Evolutionary conservation across 2,329 filamentous ascomycete genomes (phyloP), one percentile per base, ranked within the genome.

Genomic region (Claviceps maximensis): DNA sequence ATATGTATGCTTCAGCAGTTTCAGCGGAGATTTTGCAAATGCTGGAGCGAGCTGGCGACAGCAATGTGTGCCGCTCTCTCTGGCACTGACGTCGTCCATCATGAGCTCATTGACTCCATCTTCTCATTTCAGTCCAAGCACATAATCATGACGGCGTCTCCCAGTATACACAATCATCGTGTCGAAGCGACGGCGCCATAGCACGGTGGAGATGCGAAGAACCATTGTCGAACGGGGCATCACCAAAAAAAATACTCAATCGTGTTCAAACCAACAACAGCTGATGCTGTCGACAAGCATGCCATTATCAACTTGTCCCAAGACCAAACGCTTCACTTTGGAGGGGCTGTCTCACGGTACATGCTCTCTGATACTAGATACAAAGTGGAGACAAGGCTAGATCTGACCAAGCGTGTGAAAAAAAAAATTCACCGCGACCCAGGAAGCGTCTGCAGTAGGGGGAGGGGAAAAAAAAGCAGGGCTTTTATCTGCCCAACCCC

Each of bases 321-420:
- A 44, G 13, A 7, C 41, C 19, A 10, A 7, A 10, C 19, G 13
- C 13, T 3, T 25, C 19, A 15, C 4, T 15, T 10, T 36, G 33
- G 33, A 38, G 15, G 36, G 36, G 4, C 17, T 17, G 21, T 33
- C 31, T 10, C 2, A 53, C 58, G 59, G 57, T 65, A 67, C 64
- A 58, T 61, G 49, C 17, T 40, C 56, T 56, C 55, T 65, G 64
- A 58, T 65, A 66, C 60, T 45, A 58, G 57, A 48, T 63, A 63
- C 41, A 46, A 10, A 46, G 56, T 54, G 55, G 56, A 29, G 53
- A 44, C 54, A 19, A 47, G 19, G 40, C 41, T 50, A 40, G 31
- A 47, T 41, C 50, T 36, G 50, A 49, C 47, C 12, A 46, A 48
- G 17, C 15, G 47, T 12, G 47, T 13, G 21, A 40, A 54, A 25